Evolutionary conservation across 75 land plant genomes (phyloP).

Genomic region (Sequoiadendron giganteum): DNA sequence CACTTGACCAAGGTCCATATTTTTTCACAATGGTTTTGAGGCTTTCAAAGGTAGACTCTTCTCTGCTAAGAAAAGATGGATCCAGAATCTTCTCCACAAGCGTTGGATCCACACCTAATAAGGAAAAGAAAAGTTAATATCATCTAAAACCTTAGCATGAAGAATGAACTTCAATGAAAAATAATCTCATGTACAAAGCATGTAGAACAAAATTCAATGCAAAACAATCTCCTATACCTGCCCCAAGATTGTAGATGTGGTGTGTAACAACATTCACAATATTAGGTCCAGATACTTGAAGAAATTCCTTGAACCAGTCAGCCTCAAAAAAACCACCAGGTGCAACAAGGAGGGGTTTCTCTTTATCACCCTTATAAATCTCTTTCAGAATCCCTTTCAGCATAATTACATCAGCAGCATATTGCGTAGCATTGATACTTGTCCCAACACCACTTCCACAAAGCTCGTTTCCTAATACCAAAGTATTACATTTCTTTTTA

Average conservation of each 20-base stretch:
- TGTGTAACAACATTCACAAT: constrained; percentile 68
- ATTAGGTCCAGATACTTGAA: constrained; percentile 42
- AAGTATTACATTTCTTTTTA: not conserved
- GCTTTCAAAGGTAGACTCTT: constrained; percentile 33
- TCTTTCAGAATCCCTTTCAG: constrained; percentile 43
- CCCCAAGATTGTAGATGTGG: constrained; percentile 92
- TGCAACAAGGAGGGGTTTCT: constrained; percentile 58
- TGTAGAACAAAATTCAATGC: not conserved
- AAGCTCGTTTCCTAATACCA: constrained; percentile 81
- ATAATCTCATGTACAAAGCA: not conserved
- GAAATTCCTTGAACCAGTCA: constrained; percentile 56
- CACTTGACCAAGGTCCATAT: constrained; percentile 29
- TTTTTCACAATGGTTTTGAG: constrained; percentile 46
- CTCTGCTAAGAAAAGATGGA: constrained; percentile 59
- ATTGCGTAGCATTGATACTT: constrained; percentile 55
- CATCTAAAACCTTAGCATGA: not conserved
- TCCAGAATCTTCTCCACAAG: constrained; percentile 71
- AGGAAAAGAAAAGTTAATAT: not conserved
- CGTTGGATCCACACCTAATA: constrained; percentile 50
- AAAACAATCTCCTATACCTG: constrained; percentile 49
- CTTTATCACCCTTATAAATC: constrained; percentile 29
- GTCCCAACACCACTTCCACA: constrained; percentile 73
- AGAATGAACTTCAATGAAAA: not conserved
- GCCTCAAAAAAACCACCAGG: constrained; percentile 83
- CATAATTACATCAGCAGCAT: constrained; percentile 53